These are phyloP conservation scores for Alternaria gansuensis DNA, from an alignment of 2,329 filamentous ascomycete genomes.

Conservation along the genomic window DNA sequence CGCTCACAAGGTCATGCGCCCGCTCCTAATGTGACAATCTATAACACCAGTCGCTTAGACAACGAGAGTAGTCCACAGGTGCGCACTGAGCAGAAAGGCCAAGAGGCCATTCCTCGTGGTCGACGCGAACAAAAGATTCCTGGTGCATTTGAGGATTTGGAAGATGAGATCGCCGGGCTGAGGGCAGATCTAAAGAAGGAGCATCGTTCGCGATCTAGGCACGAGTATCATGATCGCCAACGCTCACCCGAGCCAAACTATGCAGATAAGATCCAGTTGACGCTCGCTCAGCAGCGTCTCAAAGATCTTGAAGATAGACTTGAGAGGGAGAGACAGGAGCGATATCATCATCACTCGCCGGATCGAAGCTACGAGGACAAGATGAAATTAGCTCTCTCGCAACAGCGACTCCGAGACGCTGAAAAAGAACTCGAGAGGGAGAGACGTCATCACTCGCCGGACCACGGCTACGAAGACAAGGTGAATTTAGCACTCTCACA, in stretches of 20 bases:
- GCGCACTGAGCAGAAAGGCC: conserved; percentile 42
- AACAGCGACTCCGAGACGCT: conserved; percentile 49
- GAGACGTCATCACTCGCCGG: conserved; percentile 22
- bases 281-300: conserved; percentile 18
- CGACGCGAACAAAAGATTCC: conserved; percentile 38
- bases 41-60: conserved; percentile 56
- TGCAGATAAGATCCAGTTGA: conserved; percentile 18
- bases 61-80: conserved; percentile 49
- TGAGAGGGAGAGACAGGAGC: conserved; percentile 15
- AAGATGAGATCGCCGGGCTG: conserved; percentile 49
- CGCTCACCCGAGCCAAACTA: conserved; percentile 15
- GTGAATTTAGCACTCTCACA: conserved; percentile 49
- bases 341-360: conserved; percentile 33
- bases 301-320: conserved; percentile 17
- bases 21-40: conserved; percentile 58
- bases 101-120: conserved; percentile 40
- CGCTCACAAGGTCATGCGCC: conserved; percentile 57
- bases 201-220: conserved; percentile 37
- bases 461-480: conserved; percentile 33
- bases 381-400: conserved; percentile 47
- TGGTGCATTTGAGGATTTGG: conserved; percentile 45
- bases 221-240: conserved; percentile 32
- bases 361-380: conserved; percentile 42
- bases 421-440: conserved; percentile 48
- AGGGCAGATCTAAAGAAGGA: conserved; percentile 39